phyloP scores from a whole-genome alignment of 768 basidiomycete species.

The Cystobasidiopsis lactophilus region DNA sequence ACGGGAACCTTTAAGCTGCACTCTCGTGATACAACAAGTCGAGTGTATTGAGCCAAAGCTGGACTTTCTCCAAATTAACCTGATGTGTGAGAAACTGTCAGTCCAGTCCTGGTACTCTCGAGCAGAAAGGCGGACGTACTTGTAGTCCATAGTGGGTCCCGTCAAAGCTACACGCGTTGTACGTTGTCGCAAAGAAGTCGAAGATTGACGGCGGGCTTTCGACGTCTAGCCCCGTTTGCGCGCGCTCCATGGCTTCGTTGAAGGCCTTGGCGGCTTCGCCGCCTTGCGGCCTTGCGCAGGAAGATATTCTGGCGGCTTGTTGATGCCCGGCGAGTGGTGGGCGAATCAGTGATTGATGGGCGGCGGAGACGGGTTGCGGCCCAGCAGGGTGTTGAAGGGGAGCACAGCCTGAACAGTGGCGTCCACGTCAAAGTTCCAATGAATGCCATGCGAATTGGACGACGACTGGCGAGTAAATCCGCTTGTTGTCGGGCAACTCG shows the following conservation, averaged over 20 bases:
- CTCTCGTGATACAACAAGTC: slow-evolving; percentile 2
- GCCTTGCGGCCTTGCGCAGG: neutral
- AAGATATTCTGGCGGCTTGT: neutral
- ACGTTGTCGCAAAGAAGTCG: neutral
- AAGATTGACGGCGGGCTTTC: no score
- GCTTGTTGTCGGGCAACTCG: neutral
- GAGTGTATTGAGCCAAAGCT: neutral
- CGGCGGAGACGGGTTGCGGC: neutral
- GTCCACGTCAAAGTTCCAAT: neutral
- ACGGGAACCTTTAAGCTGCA: no score
- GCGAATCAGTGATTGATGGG: neutral
- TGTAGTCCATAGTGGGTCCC: neutral
- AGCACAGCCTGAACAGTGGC: neutral
- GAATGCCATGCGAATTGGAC: neutral
- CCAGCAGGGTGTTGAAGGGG: neutral
- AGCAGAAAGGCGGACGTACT: neutral
- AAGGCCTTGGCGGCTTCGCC: neutral
- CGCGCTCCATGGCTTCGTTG: neutral
- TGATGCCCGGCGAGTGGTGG: neutral
- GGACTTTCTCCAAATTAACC: slow-evolving; percentile 6
- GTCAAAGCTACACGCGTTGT: neutral
- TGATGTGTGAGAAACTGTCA: neutral
- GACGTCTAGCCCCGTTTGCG: neutral
- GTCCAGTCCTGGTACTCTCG: neutral
- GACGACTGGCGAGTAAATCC: neutral